These are phyloP conservation scores for Arachis stenosperma DNA, from an alignment of 306 rosid genomes.

Conservation along the genomic window DNA sequence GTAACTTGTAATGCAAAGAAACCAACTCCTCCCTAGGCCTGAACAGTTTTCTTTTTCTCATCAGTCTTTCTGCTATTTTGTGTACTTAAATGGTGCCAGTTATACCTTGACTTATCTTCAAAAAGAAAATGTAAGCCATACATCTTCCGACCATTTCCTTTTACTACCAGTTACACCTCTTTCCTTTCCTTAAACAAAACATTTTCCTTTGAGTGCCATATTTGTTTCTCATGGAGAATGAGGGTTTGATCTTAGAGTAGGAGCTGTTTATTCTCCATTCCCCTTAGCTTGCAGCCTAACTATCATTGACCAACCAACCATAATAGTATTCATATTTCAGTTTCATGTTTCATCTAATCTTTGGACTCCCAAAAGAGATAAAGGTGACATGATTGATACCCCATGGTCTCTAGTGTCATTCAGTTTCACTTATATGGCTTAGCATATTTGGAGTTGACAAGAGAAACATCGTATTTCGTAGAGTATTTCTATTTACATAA, in stretches of 20 bases:
- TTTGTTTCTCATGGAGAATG: slow-evolving; percentile 32
- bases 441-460: slow-evolving; percentile 16
- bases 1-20: slow-evolving; percentile 10
- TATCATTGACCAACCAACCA: slow-evolving; percentile 19
- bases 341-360: slow-evolving; percentile 1
- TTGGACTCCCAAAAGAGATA: slow-evolving; percentile 32
- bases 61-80: slow-evolving; percentile 4
- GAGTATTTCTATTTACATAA: not conserved
- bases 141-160: not conserved
- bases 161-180: not conserved
- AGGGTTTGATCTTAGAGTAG: slow-evolving; percentile 22
- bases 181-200: slow-evolving; percentile 2
- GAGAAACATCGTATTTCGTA: slow-evolving; percentile 2
- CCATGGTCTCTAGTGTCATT: slow-evolving; percentile 11
- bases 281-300: slow-evolving; percentile 17
- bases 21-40: not conserved
- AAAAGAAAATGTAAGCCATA: not conserved
- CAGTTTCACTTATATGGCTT: slow-evolving; percentile 15
- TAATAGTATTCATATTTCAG: slow-evolving; percentile 6
- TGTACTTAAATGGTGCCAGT: not conserved
- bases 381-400: slow-evolving; percentile 29
- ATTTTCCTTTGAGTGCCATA: slow-evolving; percentile 5
- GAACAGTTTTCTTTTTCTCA: not conserved
- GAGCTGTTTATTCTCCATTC: slow-evolving; percentile 10
- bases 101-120: not conserved